Evolutionary conservation across 306 rosid species (phyloP).

Genomic region (Trifolium subterraneum): DNA sequence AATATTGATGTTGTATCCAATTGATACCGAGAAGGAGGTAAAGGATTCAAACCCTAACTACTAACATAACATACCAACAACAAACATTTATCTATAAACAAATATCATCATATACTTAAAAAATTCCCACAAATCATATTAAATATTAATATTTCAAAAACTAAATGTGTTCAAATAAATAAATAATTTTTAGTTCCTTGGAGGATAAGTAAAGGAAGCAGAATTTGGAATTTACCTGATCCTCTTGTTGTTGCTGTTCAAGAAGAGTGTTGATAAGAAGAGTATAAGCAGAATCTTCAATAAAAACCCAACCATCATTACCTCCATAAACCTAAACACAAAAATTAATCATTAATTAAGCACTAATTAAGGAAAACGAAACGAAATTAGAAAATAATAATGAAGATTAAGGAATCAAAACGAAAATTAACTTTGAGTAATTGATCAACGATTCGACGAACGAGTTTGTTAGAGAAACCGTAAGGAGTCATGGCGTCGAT

Average conservation of each 20-base stretch:
- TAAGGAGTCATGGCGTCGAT: constrained; percentile 55
- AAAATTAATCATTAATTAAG: background rate
- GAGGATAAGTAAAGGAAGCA: background rate
- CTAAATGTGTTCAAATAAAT: background rate
- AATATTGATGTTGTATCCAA: background rate
- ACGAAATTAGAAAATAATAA: background rate
- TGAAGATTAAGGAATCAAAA: background rate
- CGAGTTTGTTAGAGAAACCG: constrained; percentile 46
- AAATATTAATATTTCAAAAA: background rate
- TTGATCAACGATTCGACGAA: constrained; percentile 43
- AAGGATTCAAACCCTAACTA: background rate
- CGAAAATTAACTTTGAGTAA: constrained; percentile 42
- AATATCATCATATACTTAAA: background rate
- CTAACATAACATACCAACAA: background rate
- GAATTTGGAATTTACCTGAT: background rate
- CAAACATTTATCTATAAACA: background rate
- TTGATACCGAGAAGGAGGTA: background rate
- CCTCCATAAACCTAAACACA: constrained; percentile 57
- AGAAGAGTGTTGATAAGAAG: constrained; percentile 55
- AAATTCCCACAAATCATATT: background rate
- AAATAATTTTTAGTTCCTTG: background rate
- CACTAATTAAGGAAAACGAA: background rate
- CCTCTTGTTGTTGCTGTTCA: constrained; percentile 23
- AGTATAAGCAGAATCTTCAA: constrained; percentile 56
- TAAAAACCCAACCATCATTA: constrained; percentile 56